A percentile compares a stretch with the other conserved stretches of the same genome.
Conservation (phyloP, 106 monocot genomes). For the Triglochin maritima region DNA sequence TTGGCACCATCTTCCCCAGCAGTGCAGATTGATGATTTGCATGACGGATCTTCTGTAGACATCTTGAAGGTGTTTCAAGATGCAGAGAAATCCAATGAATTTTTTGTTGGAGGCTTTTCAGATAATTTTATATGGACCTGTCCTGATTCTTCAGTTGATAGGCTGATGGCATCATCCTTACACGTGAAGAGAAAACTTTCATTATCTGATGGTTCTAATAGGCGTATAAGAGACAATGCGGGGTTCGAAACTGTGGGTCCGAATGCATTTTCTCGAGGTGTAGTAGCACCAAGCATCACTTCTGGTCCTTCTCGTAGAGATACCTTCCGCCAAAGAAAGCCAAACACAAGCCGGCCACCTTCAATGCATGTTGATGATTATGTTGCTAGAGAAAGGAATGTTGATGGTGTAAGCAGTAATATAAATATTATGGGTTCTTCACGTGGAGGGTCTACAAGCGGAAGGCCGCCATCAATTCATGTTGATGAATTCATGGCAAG, state of each 20-base stretch:
- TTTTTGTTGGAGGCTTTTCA: conserved; percentile 20
- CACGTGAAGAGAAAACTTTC: conserved; percentile 52
- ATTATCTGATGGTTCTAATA: conserved; percentile 43
- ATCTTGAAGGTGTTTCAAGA: conserved; percentile 43
- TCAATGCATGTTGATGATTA: conserved; percentile 99
- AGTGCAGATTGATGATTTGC: conserved; percentile 18
- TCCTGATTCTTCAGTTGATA: conserved; percentile 57
- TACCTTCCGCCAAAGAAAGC: conserved; percentile 92
- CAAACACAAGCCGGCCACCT: conserved; percentile 97
- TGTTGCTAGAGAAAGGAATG: conserved; percentile 94
- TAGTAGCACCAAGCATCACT: conserved; percentile 21
- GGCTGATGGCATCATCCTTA: conserved; percentile 27
- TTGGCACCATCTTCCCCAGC: conserved; percentile 19
- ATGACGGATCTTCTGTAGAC: conserved; percentile 15
- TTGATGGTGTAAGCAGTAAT: conserved; percentile 56
- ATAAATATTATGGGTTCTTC: conserved; percentile 43
- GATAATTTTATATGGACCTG: conserved; percentile 88
- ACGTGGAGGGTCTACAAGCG: conserved; percentile 60
- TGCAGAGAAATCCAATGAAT: conserved; percentile 20
- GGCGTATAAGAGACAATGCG: conserved; percentile 47
- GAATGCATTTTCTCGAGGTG: conserved; percentile 52
- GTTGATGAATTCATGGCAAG: conserved; percentile 99
- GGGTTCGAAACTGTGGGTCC: conserved; percentile 38
- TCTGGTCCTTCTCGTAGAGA: conserved; percentile 75
- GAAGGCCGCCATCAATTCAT: conserved; percentile 97